Evolutionary conservation across 1,139 yeast genomes (phyloP).

Genomic region (Wickerhamiella pararugosa): DNA sequence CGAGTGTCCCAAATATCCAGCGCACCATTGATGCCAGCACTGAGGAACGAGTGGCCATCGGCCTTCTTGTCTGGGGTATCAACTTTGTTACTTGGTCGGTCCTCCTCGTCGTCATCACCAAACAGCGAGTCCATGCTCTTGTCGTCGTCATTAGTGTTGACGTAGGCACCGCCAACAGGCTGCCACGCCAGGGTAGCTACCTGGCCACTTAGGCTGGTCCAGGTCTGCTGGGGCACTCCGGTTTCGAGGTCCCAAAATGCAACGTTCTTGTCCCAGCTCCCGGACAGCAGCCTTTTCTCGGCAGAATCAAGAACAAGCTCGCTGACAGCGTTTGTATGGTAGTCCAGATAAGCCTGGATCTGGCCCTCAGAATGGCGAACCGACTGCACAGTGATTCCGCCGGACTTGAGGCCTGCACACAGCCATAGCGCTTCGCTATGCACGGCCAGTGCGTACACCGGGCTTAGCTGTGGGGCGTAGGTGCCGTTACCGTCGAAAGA

Average conservation of each 20-base stretch:
- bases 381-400: conserved; percentile 78
- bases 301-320: conserved; percentile 46
- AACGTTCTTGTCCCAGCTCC: conserved; percentile 68
- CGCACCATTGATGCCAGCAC: conserved; percentile 76
- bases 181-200: conserved; percentile 64
- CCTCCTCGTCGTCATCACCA: conserved; percentile 59
- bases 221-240: conserved; percentile 35
- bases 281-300: conserved; percentile 55
- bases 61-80: conserved; percentile 22
- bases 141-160: conserved; percentile 30
- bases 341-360: conserved; percentile 58
- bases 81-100: conserved; percentile 14
- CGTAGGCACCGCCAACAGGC: conserved; percentile 44
- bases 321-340: conserved; percentile 65
- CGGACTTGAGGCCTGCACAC: conserved; percentile 63
- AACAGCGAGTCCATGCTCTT: conserved; percentile 67
- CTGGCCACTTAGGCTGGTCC: conserved; percentile 38
- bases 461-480: conserved; percentile 38
- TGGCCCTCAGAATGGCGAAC: conserved; percentile 74
- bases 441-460: conserved; percentile 76
- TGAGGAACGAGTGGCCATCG: conserved; percentile 38
- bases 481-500: conserved; percentile 30
- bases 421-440: conserved; percentile 78
- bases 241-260: conserved; percentile 76
- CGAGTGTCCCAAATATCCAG: conserved; percentile 76